These are phyloP conservation scores for Pythium graminicola DNA, from an alignment of 352 stramenopile genomes.

Conservation along the genomic window DNA sequence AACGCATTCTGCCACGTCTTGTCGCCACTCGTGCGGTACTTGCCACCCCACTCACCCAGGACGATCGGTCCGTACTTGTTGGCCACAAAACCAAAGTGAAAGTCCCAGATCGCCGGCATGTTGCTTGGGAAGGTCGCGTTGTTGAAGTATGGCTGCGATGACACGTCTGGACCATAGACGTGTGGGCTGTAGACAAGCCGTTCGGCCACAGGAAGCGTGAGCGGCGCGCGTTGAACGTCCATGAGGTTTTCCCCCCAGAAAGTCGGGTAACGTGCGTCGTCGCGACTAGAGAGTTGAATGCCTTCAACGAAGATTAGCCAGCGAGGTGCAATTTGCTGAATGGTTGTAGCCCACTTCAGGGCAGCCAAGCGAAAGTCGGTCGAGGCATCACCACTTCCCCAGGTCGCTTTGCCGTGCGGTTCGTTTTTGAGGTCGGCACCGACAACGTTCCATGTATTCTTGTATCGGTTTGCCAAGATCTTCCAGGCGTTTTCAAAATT, in stretches of 20 bases:
- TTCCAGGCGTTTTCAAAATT: slow-evolving; percentile 29
- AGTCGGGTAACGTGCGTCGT: slow-evolving; percentile 26
- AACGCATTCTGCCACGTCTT: slow-evolving; percentile 44
- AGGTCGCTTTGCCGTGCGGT: slow-evolving; percentile 41
- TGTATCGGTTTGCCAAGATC: slow-evolving; percentile 32
- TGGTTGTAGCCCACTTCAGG: slow-evolving; percentile 16
- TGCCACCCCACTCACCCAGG: slow-evolving; percentile 4
- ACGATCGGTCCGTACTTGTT: slow-evolving; percentile 4
- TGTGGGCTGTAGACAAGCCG: slow-evolving; percentile 50
- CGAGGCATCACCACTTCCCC: slow-evolving; percentile 28
- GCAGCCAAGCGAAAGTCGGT: slow-evolving; percentile 48
- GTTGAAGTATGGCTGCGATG: slow-evolving; percentile 42
- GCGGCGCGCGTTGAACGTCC: slow-evolving; percentile 14
- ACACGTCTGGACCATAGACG: slow-evolving; percentile 40
- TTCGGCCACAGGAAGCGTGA: slow-evolving; percentile 26
- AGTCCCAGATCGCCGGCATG: slow-evolving; percentile 48
- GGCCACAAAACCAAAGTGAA: slow-evolving; percentile 46
- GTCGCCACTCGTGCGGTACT: slow-evolving; percentile 29
- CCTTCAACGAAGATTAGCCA: slow-evolving; percentile 60
- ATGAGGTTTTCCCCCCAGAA: slow-evolving; percentile 54
- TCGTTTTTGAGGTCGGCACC: slow-evolving; percentile 55
- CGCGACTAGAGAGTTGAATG: slow-evolving; percentile 32
- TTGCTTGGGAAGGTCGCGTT: slow-evolving; percentile 34
- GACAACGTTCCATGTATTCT: slow-evolving; percentile 37
- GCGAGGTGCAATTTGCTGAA: slow-evolving; percentile 25